phyloP scores from a whole-genome alignment of 495 filamentous ascomycete species.

The Parathielavia appendiculata region DNA sequence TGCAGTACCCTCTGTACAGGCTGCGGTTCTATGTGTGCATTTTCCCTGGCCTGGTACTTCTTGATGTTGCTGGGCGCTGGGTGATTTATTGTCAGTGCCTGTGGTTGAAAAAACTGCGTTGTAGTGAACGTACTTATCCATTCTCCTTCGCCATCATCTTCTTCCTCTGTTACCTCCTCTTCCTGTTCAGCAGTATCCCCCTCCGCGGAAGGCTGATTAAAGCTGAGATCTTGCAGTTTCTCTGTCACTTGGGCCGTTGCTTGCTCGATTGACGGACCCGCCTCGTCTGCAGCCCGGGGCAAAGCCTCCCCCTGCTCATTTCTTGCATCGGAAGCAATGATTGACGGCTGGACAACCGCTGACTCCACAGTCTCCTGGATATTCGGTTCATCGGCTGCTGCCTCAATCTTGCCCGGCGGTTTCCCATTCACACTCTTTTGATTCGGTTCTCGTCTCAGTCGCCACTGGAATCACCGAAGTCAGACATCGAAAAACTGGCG shows the following conservation, averaged over 20 bases:
- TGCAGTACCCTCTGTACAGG: conserved; percentile 61
- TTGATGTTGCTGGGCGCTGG: conserved; percentile 76
- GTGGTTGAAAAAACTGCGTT: neutral
- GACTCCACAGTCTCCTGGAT: conserved; percentile 12
- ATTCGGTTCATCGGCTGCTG: conserved; percentile 8
- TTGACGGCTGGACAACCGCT: conserved; percentile 8
- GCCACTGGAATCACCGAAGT: conserved; percentile 48
- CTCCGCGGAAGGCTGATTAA: neutral
- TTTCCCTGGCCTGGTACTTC: conserved; percentile 68
- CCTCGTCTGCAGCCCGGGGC: neutral
- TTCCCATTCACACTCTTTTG: conserved; percentile 72
- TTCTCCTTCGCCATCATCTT: conserved; percentile 28
- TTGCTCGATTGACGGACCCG: conserved; percentile 43
- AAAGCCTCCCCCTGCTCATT: neutral
- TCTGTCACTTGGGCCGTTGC: conserved; percentile 47
- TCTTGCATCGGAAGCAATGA: conserved; percentile 17
- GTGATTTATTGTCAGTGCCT: neutral
- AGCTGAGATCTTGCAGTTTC: conserved; percentile 16
- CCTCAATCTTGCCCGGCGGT: conserved; percentile 44
- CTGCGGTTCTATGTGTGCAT: conserved; percentile 40
- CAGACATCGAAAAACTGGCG: neutral
- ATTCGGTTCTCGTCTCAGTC: conserved; percentile 67
- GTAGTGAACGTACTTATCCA: conserved; percentile 64
- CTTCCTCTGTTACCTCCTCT: conserved; percentile 38
- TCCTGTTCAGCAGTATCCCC: conserved; percentile 57